Evolutionary conservation across 2,329 filamentous ascomycete species (phyloP).

Genomic region (Elsinoe batatas): DNA sequence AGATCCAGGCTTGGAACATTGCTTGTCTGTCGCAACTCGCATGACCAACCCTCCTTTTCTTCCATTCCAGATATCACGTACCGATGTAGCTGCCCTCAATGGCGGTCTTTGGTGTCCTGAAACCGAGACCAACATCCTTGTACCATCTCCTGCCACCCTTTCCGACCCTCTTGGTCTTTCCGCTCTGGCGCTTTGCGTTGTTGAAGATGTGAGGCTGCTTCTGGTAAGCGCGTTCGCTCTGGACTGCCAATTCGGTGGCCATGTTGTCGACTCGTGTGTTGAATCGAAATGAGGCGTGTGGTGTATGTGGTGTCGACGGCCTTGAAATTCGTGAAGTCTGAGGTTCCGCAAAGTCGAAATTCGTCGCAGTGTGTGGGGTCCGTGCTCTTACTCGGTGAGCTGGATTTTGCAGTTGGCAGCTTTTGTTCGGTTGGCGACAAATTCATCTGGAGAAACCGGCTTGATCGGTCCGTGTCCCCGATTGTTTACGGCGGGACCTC

Average conservation of each 20-base stretch:
- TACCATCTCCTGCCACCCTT: slow-evolving; percentile 96
- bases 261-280: slow-evolving; percentile 50
- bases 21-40: slow-evolving; percentile 11
- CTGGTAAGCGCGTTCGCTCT: slow-evolving; percentile 99
- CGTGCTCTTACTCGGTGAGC: neutral
- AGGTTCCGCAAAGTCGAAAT: slow-evolving; percentile 13
- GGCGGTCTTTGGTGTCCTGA: slow-evolving; percentile 95
- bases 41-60: slow-evolving; percentile 2
- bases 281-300: slow-evolving; percentile 15
- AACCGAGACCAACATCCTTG: slow-evolving; percentile 99
- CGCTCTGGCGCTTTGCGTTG: slow-evolving; percentile 87
- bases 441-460: neutral
- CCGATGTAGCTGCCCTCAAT: slow-evolving; percentile 99
- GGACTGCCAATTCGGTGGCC: slow-evolving; percentile 98
- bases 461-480: neutral
- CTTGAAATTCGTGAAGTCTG: slow-evolving; percentile 4
- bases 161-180: slow-evolving; percentile 69
- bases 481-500: slow-evolving; percentile 9
- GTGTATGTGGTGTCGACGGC: slow-evolving; percentile 4
- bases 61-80: slow-evolving; percentile 43
- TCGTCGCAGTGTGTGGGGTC: slow-evolving; percentile 12
- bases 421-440: neutral
- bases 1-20: too few species aligned
- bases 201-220: slow-evolving; percentile 99
- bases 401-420: neutral